phyloP scores from a whole-genome alignment of 352 stramenopile species.

The Phytophthora capsici region DNA sequence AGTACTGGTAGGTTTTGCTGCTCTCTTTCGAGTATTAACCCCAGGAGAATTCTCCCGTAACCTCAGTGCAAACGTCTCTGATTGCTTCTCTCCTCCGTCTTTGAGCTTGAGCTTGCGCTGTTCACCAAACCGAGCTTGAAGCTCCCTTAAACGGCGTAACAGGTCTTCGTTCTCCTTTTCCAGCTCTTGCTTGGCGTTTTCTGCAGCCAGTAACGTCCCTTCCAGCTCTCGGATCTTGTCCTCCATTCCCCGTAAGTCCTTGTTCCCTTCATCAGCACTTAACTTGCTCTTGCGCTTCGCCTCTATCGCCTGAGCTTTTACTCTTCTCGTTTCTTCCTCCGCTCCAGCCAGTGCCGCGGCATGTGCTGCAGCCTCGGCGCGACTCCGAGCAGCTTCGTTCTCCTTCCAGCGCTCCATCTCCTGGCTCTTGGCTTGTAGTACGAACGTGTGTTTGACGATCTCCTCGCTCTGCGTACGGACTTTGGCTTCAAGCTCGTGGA shows the following conservation, averaged over 20 bases:
- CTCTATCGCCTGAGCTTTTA: slow-evolving; percentile 32
- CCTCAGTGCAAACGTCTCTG: slow-evolving; percentile 49
- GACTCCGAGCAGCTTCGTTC: slow-evolving; percentile 45
- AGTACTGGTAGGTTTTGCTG: neutral
- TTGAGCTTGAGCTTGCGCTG: slow-evolving; percentile 13
- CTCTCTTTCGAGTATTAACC: slow-evolving; percentile 16
- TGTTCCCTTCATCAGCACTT: slow-evolving; percentile 19
- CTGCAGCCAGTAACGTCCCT: slow-evolving; percentile 33
- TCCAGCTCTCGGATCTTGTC: slow-evolving; percentile 46
- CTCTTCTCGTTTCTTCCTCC: slow-evolving; percentile 32
- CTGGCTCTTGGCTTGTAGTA: slow-evolving; percentile 58
- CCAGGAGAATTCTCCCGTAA: slow-evolving; percentile 32
- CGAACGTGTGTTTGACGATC: slow-evolving; percentile 66
- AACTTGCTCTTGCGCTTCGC: slow-evolving; percentile 37
- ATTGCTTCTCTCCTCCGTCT: slow-evolving; percentile 12
- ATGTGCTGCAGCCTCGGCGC: slow-evolving; percentile 39
- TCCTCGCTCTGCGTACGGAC: slow-evolving; percentile 51
- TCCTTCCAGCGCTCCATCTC: slow-evolving; percentile 66
- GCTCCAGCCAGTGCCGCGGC: slow-evolving; percentile 41
- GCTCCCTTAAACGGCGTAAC: slow-evolving; percentile 47
- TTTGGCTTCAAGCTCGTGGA: slow-evolving; percentile 56
- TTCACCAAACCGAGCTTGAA: slow-evolving; percentile 50
- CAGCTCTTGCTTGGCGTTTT: slow-evolving; percentile 43
- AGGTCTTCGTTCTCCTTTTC: slow-evolving; percentile 69
- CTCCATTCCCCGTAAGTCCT: slow-evolving; percentile 54